phyloP scores from a whole-genome alignment of 2,329 filamentous ascomycete genomes.

The Fragosphaeria purpurea region DNA sequence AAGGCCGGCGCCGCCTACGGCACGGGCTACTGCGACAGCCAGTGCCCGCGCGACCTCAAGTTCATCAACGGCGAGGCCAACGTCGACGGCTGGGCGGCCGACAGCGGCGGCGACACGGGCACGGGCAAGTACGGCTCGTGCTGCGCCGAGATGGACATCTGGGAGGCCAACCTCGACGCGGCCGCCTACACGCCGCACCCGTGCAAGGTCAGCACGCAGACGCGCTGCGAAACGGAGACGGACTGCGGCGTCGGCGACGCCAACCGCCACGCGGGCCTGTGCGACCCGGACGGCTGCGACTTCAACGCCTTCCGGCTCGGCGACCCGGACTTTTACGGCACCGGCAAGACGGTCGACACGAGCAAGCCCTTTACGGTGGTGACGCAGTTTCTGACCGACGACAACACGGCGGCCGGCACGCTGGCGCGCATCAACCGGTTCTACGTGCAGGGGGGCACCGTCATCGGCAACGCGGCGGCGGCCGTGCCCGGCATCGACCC shows the following conservation, averaged over 20 bases:
- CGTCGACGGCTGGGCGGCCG: conserved; percentile 36
- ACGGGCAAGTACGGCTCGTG: conserved; percentile 41
- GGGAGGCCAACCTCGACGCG: conserved; percentile 53
- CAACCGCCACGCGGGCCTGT: conserved; percentile 41
- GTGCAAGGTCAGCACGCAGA: conserved; percentile 36
- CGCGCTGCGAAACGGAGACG: conserved; percentile 30
- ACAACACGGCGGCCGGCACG: conserved; percentile 33
- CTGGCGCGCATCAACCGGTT: conserved; percentile 44
- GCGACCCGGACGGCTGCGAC: conserved; percentile 55
- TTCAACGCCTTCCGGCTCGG: conserved; percentile 56
- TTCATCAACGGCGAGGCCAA: conserved; percentile 43
- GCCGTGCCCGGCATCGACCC: conserved; percentile 19
- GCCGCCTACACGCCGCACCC: conserved; percentile 49
- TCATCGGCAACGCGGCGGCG: conserved; percentile 38
- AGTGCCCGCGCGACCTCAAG: conserved; percentile 40
- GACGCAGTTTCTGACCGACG: conserved; percentile 40
- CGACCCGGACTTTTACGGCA: conserved; percentile 44
- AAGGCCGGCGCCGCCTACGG: conserved; percentile 43
- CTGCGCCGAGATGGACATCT: conserved; percentile 52
- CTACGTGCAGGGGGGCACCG: conserved; percentile 46
- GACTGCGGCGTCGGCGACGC: conserved; percentile 32
- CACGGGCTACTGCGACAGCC: conserved; percentile 45
- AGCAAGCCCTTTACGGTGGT: conserved; percentile 45
- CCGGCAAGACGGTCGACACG: conserved; percentile 43
- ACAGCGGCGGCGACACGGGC: conserved; percentile 41